Evolutionary conservation across 768 basidiomycete species (phyloP).

Genomic region (Galerina marginata): DNA sequence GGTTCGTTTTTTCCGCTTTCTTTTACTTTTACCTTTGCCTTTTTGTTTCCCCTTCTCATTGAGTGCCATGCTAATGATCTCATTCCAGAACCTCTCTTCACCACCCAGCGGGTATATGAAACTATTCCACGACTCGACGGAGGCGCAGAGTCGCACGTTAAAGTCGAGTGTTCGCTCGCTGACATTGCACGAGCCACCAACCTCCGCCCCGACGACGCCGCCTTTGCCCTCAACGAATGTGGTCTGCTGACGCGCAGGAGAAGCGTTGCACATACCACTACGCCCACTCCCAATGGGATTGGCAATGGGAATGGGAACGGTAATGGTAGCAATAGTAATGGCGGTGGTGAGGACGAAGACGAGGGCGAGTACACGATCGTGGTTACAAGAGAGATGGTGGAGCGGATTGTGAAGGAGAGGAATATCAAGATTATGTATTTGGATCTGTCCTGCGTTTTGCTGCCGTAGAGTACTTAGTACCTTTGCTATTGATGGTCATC

Average conservation of each 20-base stretch:
- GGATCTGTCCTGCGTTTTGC: slow-evolving; percentile 59
- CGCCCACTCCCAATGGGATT: neutral
- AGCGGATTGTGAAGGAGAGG: slow-evolving; percentile 67
- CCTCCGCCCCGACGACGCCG: slow-evolving; percentile 83
- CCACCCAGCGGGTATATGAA: slow-evolving; percentile 59
- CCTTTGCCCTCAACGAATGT: slow-evolving; percentile 88
- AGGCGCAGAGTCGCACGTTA: slow-evolving; percentile 71
- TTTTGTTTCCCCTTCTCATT: neutral
- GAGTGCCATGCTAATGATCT: neutral
- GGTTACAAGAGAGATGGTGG: slow-evolving; percentile 43
- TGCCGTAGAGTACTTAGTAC: slow-evolving; percentile 31
- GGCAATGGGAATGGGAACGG: slow-evolving; percentile 26
- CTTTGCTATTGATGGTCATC: too few relatives aligned
- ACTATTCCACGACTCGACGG: slow-evolving; percentile 67
- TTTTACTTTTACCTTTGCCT: neutral
- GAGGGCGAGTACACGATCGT: slow-evolving; percentile 43
- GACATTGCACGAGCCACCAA: slow-evolving; percentile 83
- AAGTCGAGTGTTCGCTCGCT: slow-evolving; percentile 71
- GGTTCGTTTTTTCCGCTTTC: slow-evolving; percentile 35
- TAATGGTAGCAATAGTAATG: slow-evolving; percentile 11
- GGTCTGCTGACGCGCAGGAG: slow-evolving; percentile 67
- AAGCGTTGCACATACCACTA: slow-evolving; percentile 17
- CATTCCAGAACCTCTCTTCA: slow-evolving; percentile 52
- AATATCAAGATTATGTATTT: slow-evolving; percentile 75
- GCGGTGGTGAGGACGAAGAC: slow-evolving; percentile 20